A percentile compares a stretch with the other conserved stretches of the same genome.
Conservation (phyloP, 306 rosid species). For the Castanea crenata region DNA sequence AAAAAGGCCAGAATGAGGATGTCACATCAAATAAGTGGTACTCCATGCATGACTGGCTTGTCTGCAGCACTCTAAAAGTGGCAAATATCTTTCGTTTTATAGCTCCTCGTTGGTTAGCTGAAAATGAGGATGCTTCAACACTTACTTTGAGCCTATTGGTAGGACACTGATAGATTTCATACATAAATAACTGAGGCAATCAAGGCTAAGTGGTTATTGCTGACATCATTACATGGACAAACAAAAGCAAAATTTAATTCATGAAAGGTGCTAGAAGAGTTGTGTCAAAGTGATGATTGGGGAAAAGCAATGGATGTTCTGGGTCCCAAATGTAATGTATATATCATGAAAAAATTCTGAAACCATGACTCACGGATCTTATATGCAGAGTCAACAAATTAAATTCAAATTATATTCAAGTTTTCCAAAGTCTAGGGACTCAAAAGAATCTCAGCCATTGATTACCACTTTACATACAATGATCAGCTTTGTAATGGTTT, state of each 20-base stretch:
- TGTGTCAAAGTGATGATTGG: neutral
- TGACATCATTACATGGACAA: neutral
- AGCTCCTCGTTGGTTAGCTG: conserved; percentile 46
- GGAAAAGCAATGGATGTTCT: neutral
- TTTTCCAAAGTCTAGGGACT: too few species aligned
- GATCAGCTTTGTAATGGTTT: neutral
- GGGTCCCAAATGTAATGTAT: neutral
- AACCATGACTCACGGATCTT: neutral
- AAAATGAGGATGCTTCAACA: conserved; percentile 52
- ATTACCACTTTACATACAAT: conserved; percentile 5
- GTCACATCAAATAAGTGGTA: neutral
- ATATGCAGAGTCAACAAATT: neutral
- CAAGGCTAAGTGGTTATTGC: conserved; percentile 2
- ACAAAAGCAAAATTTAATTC: conserved; percentile 7
- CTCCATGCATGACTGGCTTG: conserved; percentile 6
- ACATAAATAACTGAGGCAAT: conserved; percentile 3
- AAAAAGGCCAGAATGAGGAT: neutral
- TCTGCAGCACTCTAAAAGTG: conserved; percentile 31
- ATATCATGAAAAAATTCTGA: neutral
- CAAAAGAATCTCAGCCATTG: neutral
- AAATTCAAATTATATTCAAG: too few species aligned
- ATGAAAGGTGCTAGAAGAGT: conserved; percentile 4
- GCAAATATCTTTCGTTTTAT: conserved; percentile 34
- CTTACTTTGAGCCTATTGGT: conserved; percentile 14
- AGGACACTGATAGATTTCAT: conserved; percentile 22